Base-by-base conservation (phyloP, 345 rosid species). In the Arabidopsis arenosa region DNA sequence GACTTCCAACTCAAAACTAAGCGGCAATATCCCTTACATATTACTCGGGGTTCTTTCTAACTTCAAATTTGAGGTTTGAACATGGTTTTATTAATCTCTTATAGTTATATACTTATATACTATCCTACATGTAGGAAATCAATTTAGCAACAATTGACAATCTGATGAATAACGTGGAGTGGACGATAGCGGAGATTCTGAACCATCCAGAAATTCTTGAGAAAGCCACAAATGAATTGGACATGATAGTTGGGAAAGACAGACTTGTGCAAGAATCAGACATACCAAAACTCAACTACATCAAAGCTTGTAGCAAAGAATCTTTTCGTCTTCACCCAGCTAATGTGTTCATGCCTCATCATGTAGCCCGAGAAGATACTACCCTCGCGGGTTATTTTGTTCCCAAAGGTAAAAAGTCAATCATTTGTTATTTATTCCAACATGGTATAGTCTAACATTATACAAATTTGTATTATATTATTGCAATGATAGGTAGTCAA, bases 181-280 rank as follows among this genome's bases (percentile, higher is more conserved):
- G 85, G 85, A 59, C 81, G 9, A 39, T 82, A 43, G 85, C 74
- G 0, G 81, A 82, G 49, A 58, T 80, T 81, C 28, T 82, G 59
- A 82, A 76, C 36, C 76, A 69, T 7, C 83, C 83, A 0, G 66
- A 79, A 21, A 15, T 78, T 21, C 66, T 80, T 9, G 26, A 15
- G 17, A 77, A 77, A 28, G 83, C 83, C 6, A 35, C 5, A 7
- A 64, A 55, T 0, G 83, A 80, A 23, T 23, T 80, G n/a, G 75
- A 80, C 60, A 59, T 58, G 21, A 75, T 80, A 11, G 79, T 80
- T 32, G 83, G 81, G 14, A 80, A 59, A 54, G 72, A 76, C 3
- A 72, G 75, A 10, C 55, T 80, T 11, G 84, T 80, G 5, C 75
- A 80, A 62, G 84, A 80, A 67, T 76, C 79, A 7, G 83, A 80